Percentiles rank a stretch among this genome's conserved stretches.
phyloP scores from a whole-genome alignment of 2,329 filamentous ascomycete genomes.

The Ophiostoma angusticollis region DNA sequence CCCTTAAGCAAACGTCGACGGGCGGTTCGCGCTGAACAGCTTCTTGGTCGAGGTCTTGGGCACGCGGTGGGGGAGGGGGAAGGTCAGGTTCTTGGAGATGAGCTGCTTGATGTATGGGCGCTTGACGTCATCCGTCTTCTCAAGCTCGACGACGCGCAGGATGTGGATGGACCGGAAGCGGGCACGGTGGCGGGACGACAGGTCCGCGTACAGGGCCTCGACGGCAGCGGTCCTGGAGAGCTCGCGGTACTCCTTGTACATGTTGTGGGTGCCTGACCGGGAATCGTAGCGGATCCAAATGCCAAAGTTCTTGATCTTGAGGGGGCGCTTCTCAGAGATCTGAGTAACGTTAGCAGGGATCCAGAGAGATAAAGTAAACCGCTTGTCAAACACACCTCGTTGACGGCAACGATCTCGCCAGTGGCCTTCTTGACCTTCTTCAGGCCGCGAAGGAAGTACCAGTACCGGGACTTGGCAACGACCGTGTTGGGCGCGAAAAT shows the following conservation, averaged over 20 bases:
- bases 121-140: conserved; percentile 90
- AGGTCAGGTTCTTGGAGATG: conserved; percentile 84
- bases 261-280: conserved; percentile 99
- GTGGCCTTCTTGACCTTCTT: conserved; percentile 99
- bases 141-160: conserved; percentile 93
- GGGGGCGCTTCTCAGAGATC: conserved; percentile 98
- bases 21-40: conserved; percentile 85
- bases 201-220: conserved; percentile 96
- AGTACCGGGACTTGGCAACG: conserved; percentile 99
- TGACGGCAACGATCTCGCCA: conserved; percentile 96
- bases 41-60: conserved; percentile 74
- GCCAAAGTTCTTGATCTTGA: conserved; percentile 99
- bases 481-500: conserved; percentile 98
- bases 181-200: conserved; percentile 96
- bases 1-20: conserved; percentile 92
- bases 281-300: conserved; percentile 99
- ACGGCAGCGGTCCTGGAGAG: conserved; percentile 92
- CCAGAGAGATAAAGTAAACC: too few species aligned
- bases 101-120: conserved; percentile 99
- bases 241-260: conserved; percentile 99
- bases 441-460: conserved; percentile 99
- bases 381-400: conserved; percentile 72
- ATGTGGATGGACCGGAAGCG: conserved; percentile 94
- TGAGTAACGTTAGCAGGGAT: too few species aligned
- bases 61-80: conserved; percentile 96